A percentile compares a stretch with the other conserved stretches of the same genome.
Evolutionary conservation across 108 stramenopile genomes (phyloP).

Genomic region (Craspedostauros australis): DNA sequence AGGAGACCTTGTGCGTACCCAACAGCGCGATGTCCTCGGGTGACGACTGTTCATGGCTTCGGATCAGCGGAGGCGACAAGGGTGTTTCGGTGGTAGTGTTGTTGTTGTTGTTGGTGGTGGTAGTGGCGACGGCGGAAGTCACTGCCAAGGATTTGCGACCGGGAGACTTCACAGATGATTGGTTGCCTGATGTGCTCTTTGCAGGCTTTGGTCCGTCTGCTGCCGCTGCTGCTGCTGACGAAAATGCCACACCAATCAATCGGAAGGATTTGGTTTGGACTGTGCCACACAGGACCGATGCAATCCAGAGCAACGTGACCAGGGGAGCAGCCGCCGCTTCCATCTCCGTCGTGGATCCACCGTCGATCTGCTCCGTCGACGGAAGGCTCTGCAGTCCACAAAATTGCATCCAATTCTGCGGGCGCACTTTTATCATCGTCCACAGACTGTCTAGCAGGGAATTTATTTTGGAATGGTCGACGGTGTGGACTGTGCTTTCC

Average conservation of each 20-base stretch:
- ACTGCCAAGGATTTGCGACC: too few species aligned
- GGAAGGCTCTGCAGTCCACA: slow-evolving; percentile 49
- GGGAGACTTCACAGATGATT: too few species aligned
- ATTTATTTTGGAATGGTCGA: slow-evolving; percentile 17
- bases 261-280: slow-evolving; percentile 56
- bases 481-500: slow-evolving; percentile 42
- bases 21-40: slow-evolving; percentile 41
- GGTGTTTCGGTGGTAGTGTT: too few species aligned
- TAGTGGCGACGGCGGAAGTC: too few species aligned
- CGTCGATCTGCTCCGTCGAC: too few species aligned
- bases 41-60: not conserved
- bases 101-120: too few species aligned
- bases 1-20: slow-evolving; percentile 11
- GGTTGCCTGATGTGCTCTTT: too few species aligned
- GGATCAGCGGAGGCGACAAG: too few species aligned
- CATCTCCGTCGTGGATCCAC: too few species aligned
- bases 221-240: slow-evolving; percentile 5
- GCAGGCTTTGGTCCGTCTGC: not conserved
- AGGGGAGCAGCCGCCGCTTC: too few species aligned
- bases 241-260: slow-evolving; percentile 50
- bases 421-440: slow-evolving; percentile 30
- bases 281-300: slow-evolving; percentile 42
- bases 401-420: slow-evolving; percentile 68
- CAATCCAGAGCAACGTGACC: slow-evolving; percentile 69
- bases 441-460: slow-evolving; percentile 55